phyloP scores from a whole-genome alignment of 106 monocot genomes.

The Platanthera guangdongensis region DNA sequence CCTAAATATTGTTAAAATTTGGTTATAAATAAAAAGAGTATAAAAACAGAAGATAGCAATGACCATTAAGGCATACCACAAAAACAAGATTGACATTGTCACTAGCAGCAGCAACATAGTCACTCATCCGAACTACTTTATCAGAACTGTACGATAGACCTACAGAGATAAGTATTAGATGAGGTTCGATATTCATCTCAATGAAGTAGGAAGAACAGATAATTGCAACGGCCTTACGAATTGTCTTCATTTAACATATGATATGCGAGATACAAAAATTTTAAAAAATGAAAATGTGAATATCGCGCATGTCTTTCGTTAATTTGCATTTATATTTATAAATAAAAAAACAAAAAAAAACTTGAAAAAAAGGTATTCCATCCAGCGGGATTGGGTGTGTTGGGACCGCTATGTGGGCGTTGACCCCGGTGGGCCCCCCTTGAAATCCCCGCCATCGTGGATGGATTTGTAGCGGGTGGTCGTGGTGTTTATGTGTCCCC shows the following conservation, averaged over 20 bases:
- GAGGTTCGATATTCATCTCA: neutral
- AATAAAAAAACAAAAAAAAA: too few species aligned
- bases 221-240: too few species aligned
- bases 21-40: neutral
- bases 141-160: conserved; percentile 85
- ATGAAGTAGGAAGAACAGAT: neutral
- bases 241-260: too few species aligned
- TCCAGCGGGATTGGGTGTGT: too few species aligned
- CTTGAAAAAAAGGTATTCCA: too few species aligned
- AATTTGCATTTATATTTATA: too few species aligned
- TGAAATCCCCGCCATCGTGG: too few species aligned
- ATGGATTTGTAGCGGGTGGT: too few species aligned
- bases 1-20: conserved; percentile 25
- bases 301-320: too few species aligned
- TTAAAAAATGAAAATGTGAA: neutral
- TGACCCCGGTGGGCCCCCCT: too few species aligned
- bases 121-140: conserved; percentile 55
- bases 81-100: conserved; percentile 74
- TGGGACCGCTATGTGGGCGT: too few species aligned
- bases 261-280: neutral
- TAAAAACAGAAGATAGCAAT: neutral
- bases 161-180: conserved; percentile 16
- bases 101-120: conserved; percentile 62
- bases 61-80: conserved; percentile 48
- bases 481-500: too few species aligned